These are phyloP conservation scores for Capsella bursapastoris DNA, from an alignment of 345 rosid genomes.

Conservation along the genomic window DNA sequence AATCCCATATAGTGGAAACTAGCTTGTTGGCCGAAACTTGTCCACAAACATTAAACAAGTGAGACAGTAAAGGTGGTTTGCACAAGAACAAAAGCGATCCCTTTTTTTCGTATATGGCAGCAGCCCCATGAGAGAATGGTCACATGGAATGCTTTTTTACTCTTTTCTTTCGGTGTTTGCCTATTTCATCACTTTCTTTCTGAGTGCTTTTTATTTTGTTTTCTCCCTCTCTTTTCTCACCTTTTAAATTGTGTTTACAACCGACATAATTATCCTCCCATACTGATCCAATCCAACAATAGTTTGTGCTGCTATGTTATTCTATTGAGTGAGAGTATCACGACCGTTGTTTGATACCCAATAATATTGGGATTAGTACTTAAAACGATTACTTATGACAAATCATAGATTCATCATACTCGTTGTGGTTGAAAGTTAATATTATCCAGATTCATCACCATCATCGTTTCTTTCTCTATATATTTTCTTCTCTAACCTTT, in stretches of 20 bases:
- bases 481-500: too few relatives aligned
- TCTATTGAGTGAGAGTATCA: too few relatives aligned
- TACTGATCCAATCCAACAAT: neutral
- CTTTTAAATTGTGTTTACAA: neutral
- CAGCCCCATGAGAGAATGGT: neutral
- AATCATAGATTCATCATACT: neutral
- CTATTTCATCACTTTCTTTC: neutral
- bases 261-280: neutral
- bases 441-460: neutral
- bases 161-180: neutral
- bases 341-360: too few relatives aligned
- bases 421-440: neutral
- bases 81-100: too few relatives aligned
- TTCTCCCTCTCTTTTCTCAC: neutral
- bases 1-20: too few relatives aligned
- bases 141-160: slow-evolving; percentile 9
- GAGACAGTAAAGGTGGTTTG: too few relatives aligned
- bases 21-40: too few relatives aligned
- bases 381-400: neutral
- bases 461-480: neutral
- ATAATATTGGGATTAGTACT: too few relatives aligned
- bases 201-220: neutral
- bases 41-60: too few relatives aligned
- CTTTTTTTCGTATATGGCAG: neutral
- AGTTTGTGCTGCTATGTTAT: too few relatives aligned